phyloP scores from a whole-genome alignment of 352 stramenopile genomes.

The Phytophthora niederhauseri region DNA sequence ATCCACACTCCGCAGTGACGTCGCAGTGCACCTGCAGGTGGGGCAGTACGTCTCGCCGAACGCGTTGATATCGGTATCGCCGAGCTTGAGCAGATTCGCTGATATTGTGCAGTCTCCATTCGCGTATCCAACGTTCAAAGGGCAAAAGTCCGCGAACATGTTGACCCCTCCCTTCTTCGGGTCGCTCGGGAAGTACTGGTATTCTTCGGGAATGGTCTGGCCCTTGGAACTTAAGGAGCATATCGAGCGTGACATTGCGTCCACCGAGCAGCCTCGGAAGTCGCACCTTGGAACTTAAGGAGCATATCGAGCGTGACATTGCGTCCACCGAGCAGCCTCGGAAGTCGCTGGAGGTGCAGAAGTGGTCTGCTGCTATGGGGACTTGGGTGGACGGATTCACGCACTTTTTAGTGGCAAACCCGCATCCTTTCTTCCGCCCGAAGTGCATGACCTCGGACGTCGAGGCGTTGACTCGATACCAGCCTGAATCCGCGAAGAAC shows the following conservation, averaged over 20 bases:
- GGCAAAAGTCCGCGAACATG: slow-evolving; percentile 71
- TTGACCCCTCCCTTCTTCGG: slow-evolving; percentile 50
- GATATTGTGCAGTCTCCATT: slow-evolving; percentile 56
- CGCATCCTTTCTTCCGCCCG: slow-evolving; percentile 57
- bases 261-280: slow-evolving; percentile 68
- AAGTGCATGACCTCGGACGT: slow-evolving; percentile 59
- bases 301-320: slow-evolving; percentile 61
- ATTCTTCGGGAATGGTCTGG: slow-evolving; percentile 47
- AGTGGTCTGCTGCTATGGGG: slow-evolving; percentile 52
- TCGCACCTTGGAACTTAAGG: slow-evolving; percentile 33
- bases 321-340: slow-evolving; percentile 76
- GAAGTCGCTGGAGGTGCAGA: slow-evolving; percentile 40
- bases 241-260: slow-evolving; percentile 60
- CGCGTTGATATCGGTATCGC: slow-evolving; percentile 56
- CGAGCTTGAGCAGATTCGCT: slow-evolving; percentile 49
- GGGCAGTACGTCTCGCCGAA: slow-evolving; percentile 76
- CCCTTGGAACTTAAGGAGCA: slow-evolving; percentile 48
- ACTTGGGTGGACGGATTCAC: slow-evolving; percentile 48
- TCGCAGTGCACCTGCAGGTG: slow-evolving; percentile 67
- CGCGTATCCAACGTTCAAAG: slow-evolving; percentile 61
- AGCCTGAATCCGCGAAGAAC: slow-evolving; percentile 80
- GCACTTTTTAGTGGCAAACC: slow-evolving; percentile 63
- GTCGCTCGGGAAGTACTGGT: slow-evolving; percentile 64
- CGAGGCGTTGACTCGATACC: slow-evolving; percentile 66
- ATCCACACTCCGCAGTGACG: slow-evolving; percentile 59